phyloP scores from a whole-genome alignment of 345 rosid genomes.

The Mangifera indica region DNA sequence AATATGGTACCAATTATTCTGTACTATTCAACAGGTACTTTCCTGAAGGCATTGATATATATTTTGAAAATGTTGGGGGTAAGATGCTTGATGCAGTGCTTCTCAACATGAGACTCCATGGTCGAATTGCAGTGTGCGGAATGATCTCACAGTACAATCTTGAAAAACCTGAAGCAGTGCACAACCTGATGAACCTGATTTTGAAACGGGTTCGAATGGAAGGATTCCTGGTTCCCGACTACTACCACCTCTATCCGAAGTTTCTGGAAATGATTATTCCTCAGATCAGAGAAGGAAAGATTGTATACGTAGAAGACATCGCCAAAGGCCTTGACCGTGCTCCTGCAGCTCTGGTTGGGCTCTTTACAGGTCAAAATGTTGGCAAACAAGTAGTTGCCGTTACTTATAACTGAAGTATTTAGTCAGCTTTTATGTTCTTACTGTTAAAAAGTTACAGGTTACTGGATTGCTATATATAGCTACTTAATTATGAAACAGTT shows the following conservation, averaged over 20 bases:
- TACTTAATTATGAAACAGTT: too few relatives aligned
- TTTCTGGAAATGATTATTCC: conserved; percentile 43
- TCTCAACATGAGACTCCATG: conserved; percentile 39
- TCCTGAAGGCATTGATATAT: conserved; percentile 51
- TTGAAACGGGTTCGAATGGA: conserved; percentile 33
- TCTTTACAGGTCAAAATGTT: conserved; percentile 44
- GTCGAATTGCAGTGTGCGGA: conserved; percentile 51
- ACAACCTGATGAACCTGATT: conserved; percentile 22
- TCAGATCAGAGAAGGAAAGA: conserved; percentile 39
- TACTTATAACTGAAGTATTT: conserved; percentile 32
- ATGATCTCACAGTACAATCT: conserved; percentile 52
- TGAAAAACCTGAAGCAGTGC: conserved; percentile 23
- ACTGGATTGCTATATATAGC: background rate
- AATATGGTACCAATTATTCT: background rate
- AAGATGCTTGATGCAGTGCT: conserved; percentile 56
- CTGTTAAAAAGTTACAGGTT: too few relatives aligned
- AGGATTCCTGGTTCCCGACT: conserved; percentile 39
- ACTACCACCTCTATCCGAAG: conserved; percentile 32
- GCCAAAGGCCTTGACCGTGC: conserved; percentile 50
- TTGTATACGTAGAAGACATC: conserved; percentile 52
- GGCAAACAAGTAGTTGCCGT: conserved; percentile 53
- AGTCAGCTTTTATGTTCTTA: too few relatives aligned
- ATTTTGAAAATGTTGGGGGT: conserved; percentile 61
- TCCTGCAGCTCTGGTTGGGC: conserved; percentile 47
- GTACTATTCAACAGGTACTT: conserved; percentile 13